Conservation (phyloP, 2,329 filamentous ascomycete genomes). For the Talaromyces amestolkiae region DNA sequence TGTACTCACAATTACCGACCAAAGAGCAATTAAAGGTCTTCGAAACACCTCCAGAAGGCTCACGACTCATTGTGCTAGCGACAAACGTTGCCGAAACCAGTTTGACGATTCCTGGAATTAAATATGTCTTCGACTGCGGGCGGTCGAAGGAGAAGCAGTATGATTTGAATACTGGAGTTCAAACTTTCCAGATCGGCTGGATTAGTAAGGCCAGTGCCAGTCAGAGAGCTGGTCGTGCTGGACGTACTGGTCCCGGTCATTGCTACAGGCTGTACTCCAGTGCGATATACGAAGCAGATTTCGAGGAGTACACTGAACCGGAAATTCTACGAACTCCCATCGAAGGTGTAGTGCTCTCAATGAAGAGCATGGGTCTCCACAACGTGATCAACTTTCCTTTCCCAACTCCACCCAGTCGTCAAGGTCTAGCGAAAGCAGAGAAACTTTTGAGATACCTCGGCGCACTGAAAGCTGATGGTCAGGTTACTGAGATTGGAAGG, state of each 20-base stretch:
- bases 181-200: conserved; percentile 93
- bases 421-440: conserved; percentile 77
- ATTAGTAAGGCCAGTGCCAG: conserved; percentile 95
- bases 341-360: conserved; percentile 85
- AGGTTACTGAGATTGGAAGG: conserved; percentile 74
- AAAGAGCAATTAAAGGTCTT: conserved; percentile 90
- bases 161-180: conserved; percentile 82
- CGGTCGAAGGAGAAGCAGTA: conserved; percentile 89
- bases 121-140: conserved; percentile 94
- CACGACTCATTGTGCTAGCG: conserved; percentile 80
- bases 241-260: conserved; percentile 91
- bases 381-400: conserved; percentile 94
- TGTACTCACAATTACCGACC: conserved; percentile 89
- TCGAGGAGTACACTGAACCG: conserved; percentile 78
- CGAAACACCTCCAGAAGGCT: conserved; percentile 75
- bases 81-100: conserved; percentile 98
- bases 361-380: conserved; percentile 91
- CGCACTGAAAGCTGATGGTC: conserved; percentile 68
- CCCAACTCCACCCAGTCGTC: conserved; percentile 78
- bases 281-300: conserved; percentile 84
- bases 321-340: conserved; percentile 90
- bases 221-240: conserved; percentile 88
- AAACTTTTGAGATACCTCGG: conserved; percentile 81
- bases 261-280: conserved; percentile 95
- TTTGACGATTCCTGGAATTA: conserved; percentile 90